Evolutionary conservation across 768 basidiomycete species (phyloP).

Genomic region (Leccinellum luteum): DNA sequence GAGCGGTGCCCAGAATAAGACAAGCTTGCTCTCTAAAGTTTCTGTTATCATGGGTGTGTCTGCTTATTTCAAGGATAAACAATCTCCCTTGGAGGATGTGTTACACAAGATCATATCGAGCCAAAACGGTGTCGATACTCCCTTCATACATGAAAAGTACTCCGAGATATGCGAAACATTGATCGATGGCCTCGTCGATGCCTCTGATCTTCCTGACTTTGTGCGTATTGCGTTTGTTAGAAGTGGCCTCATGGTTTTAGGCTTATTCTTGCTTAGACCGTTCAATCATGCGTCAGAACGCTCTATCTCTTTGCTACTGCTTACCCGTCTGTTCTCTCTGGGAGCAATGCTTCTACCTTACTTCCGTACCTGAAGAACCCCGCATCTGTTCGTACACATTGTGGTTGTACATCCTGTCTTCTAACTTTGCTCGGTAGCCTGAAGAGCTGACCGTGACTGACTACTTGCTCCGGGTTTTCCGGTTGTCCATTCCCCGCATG

Average conservation of each 20-base stretch:
- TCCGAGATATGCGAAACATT: slow-evolving; percentile 79
- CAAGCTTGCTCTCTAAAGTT: slow-evolving; percentile 59
- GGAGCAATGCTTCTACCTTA: slow-evolving; percentile 77
- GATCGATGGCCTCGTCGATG: slow-evolving; percentile 88
- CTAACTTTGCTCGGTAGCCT: slow-evolving; percentile 38
- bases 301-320: slow-evolving; percentile 81
- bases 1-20: slow-evolving; percentile 46
- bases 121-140: slow-evolving; percentile 57
- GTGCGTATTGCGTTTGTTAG: slow-evolving; percentile 41
- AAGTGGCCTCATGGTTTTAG: neutral
- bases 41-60: slow-evolving; percentile 84
- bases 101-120: slow-evolving; percentile 78
- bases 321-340: slow-evolving; percentile 81
- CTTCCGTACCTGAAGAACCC: slow-evolving; percentile 89
- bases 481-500: slow-evolving; percentile 80
- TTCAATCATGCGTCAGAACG: slow-evolving; percentile 81
- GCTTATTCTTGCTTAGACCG: slow-evolving; percentile 47
- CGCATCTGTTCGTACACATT: slow-evolving; percentile 53
- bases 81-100: slow-evolving; percentile 81
- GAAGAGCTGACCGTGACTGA: slow-evolving; percentile 87
- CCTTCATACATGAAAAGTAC: slow-evolving; percentile 63
- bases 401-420: neutral
- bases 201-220: slow-evolving; percentile 73
- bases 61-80: slow-evolving; percentile 76
- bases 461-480: slow-evolving; percentile 86